Base-by-base conservation (phyloP, 176 grass and related monocot genomes). In the Phragmites australis region DNA sequence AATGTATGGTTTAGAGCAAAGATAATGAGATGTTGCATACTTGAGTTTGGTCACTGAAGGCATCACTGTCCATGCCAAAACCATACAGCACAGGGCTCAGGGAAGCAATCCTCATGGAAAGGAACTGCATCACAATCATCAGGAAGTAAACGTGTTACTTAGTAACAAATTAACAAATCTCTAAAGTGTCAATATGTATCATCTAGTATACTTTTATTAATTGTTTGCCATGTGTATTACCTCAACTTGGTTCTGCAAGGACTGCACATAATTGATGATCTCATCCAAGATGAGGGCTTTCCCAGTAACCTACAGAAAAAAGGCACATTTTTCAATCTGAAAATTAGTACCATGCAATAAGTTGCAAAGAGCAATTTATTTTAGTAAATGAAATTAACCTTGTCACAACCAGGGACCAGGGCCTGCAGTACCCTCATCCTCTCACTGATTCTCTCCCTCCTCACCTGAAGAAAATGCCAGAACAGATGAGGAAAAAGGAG, bases 171-270 rank as follows among this genome's bases (percentile, higher is more conserved):
- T 19, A 53, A 48, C 4, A 49, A 46, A 47, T 59, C 60, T 81
- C 6, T 18, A 75, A 61, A 0, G 12, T 57, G 4, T 21, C 22
- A 57, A 21, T 9, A 55, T 34, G 41, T 57, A 26, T 30, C 25
- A 54, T 34, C 10, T 68, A 48, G 6, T 56, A 18, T 51, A 7
- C 17, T 14, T 15, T 23, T 50, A 5, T 53, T 42, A 8, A 29
- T 42, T 80, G 2, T n/a, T 31, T 42, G 9, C 2, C 5, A 25
- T 72, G 8, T 68, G 32, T 62, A 12, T 51, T 87, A 94, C 91
- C 94, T 97, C 94, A 64, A 97, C 91, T 94, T 97, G 94, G 80
- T 97, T 91, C 71, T 97, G 94, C 68, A 97, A 81, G 63, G 91
- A 92, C 59, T 92, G 94, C 31, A 97, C 91, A 53, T 97, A 97